These are phyloP conservation scores for Excoecaria agallocha DNA, from an alignment of 345 rosid species.

Conservation along the genomic window DNA sequence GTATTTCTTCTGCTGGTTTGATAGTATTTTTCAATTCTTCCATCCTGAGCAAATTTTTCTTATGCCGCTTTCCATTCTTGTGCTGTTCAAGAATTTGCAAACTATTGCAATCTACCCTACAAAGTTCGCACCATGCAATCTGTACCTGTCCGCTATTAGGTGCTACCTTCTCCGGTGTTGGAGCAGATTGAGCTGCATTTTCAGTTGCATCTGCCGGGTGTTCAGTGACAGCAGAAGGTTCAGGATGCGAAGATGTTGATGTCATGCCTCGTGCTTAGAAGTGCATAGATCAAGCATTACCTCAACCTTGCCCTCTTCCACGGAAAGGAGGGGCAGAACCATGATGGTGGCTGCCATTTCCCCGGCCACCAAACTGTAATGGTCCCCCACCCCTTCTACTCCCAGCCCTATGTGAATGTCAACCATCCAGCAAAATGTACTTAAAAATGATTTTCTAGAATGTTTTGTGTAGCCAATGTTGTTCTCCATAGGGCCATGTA, in stretches of 20 bases:
- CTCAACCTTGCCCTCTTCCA: conserved; percentile 20
- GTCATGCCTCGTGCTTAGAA: background rate
- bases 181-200: conserved; percentile 15
- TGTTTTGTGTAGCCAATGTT: conserved; percentile 13
- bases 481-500: background rate
- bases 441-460: conserved; percentile 13
- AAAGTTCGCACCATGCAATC: conserved; percentile 37
- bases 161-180: conserved; percentile 10
- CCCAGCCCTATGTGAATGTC: conserved; percentile 10
- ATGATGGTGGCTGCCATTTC: conserved; percentile 5
- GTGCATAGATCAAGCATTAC: conserved; percentile 12
- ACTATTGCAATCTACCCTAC: conserved; percentile 37
- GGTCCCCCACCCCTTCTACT: conserved; percentile 15
- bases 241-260: conserved; percentile 17
- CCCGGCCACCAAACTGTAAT: conserved; percentile 14
- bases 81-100: conserved; percentile 42
- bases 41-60: conserved; percentile 30
- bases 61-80: conserved; percentile 39
- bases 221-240: conserved; percentile 16
- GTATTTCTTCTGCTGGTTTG: conserved; percentile 9
- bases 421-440: conserved; percentile 29
- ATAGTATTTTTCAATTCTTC: conserved; percentile 24
- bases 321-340: conserved; percentile 5
- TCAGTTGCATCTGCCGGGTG: conserved; percentile 18
- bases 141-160: conserved; percentile 9